Evolutionary conservation across 2,329 filamentous ascomycete species (phyloP), one percentile per base, ranked within the genome.

Genomic region (Biscogniauxia marginata): DNA sequence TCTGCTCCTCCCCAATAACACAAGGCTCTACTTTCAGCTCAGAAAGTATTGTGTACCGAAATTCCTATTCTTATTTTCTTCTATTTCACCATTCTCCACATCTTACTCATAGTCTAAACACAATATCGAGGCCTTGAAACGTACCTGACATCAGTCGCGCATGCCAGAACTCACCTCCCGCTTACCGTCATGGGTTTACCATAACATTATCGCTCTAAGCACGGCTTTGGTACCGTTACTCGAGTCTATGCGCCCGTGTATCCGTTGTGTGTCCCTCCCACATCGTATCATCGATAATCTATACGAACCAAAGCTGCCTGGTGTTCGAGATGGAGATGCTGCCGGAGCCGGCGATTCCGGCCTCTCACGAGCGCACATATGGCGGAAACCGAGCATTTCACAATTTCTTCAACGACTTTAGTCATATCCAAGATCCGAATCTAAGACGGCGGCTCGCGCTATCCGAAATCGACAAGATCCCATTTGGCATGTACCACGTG

Each of bases 391-490:
- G 83, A 59, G 87, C 87, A 46, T 90, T 89, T 70, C 85, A 89
- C 75, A 90, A 90, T 71, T 90, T 89, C 71, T 83, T 87, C 75
- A 88, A 88, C 68, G 85, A 88, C 70, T 89, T 77, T 63, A 83
- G 79, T 7, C 82, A 85, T 62, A 83, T 88, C 30, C 70, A 82
- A 61, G 88, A 93, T 68, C 88, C 89, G n/a, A 90, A 91, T 65
- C 82, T 93, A 65, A 84, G 89, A 53, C 82, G 90, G 61, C 84
- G 89, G 54, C 81, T 90, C 55, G 90, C 90, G 21, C 81, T 93
- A 54, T 88, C 88, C 8, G 87, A 93, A 67, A 90, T 92, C 63
- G 89, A 92, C 76, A 89, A 90, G 75, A 86, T 89, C 3, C 85
- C 85, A 0, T 91, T 92, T 67, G 86, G 88, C 63, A 84, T 88